Percentiles rank a stretch among this genome's conserved stretches.
phyloP scores from a whole-genome alignment of 2,329 filamentous ascomycete species.

The Neonectria punicea region DNA sequence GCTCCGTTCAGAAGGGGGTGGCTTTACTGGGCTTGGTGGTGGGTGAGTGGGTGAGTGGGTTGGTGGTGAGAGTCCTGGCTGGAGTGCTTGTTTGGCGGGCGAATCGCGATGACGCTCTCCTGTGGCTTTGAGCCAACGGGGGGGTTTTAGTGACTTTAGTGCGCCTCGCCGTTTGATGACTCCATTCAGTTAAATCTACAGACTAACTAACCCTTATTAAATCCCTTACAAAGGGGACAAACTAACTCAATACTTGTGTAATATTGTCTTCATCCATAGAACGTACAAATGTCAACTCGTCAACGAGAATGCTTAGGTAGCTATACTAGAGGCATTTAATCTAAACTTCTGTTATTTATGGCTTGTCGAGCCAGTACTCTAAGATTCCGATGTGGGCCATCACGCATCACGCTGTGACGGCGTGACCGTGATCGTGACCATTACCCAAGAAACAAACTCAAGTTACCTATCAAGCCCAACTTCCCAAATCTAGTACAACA shows the following conservation, averaged over 20 bases:
- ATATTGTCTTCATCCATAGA: no score
- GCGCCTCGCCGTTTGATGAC: conserved; percentile 2
- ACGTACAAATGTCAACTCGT: no score
- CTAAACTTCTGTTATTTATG: no score
- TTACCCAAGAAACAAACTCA: background rate
- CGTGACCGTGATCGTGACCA: background rate
- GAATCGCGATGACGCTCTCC: background rate
- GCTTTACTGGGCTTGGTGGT: background rate
- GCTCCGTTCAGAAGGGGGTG: background rate
- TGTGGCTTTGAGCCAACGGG: background rate
- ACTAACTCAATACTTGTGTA: background rate
- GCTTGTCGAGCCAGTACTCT: background rate
- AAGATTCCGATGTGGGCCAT: background rate
- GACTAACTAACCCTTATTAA: no score
- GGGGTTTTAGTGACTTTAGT: background rate
- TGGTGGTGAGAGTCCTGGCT: background rate
- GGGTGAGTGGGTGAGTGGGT: background rate
- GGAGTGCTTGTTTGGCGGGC: background rate
- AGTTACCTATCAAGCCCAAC: background rate
- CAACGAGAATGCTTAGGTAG: background rate
- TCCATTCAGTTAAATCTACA: background rate
- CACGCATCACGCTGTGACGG: background rate
- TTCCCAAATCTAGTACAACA: background rate
- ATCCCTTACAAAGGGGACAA: background rate
- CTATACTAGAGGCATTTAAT: no score